phyloP scores from a whole-genome alignment of 2,329 filamentous ascomycete genomes.

The Verticillium albo-atrum region DNA sequence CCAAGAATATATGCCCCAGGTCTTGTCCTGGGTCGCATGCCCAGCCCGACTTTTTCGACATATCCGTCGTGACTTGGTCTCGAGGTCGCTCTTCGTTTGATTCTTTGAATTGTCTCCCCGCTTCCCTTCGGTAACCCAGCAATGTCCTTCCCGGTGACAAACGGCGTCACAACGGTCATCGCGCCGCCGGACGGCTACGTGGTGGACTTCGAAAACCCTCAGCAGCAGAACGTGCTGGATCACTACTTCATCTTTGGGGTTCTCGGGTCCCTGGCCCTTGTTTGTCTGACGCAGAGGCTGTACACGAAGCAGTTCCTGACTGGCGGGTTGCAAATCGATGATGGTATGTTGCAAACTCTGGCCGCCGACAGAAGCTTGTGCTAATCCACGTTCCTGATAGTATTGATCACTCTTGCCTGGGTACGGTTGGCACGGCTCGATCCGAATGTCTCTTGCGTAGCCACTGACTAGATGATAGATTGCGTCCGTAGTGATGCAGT shows the following conservation, averaged over 20 bases:
- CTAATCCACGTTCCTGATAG: background rate
- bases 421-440: slow-evolving; percentile 8
- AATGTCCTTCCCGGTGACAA: slow-evolving; percentile 13
- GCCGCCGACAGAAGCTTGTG: background rate
- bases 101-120: background rate
- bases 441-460: background rate
- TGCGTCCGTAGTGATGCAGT: slow-evolving; percentile 17
- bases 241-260: slow-evolving; percentile 22
- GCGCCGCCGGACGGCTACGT: slow-evolving; percentile 24
- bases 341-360: slow-evolving; percentile 4
- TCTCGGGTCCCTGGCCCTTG: slow-evolving; percentile 16
- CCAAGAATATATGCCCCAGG: background rate
- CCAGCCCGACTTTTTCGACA: background rate
- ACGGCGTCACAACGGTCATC: slow-evolving; percentile 19
- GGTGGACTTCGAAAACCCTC: slow-evolving; percentile 27
- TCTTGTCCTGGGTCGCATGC: background rate
- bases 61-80: background rate
- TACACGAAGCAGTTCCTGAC: slow-evolving; percentile 15
- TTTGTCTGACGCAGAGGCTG: slow-evolving; percentile 20
- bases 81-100: background rate
- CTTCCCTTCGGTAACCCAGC: background rate
- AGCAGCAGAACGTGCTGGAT: slow-evolving; percentile 14
- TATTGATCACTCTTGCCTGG: slow-evolving; percentile 21
- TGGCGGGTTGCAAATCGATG: slow-evolving; percentile 11
- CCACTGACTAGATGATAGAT: slow-evolving; percentile 2